These are phyloP conservation scores for Dryadomyces quercus-mongolicae DNA, from an alignment of 2,329 filamentous ascomycete species.

Conservation along the genomic window DNA sequence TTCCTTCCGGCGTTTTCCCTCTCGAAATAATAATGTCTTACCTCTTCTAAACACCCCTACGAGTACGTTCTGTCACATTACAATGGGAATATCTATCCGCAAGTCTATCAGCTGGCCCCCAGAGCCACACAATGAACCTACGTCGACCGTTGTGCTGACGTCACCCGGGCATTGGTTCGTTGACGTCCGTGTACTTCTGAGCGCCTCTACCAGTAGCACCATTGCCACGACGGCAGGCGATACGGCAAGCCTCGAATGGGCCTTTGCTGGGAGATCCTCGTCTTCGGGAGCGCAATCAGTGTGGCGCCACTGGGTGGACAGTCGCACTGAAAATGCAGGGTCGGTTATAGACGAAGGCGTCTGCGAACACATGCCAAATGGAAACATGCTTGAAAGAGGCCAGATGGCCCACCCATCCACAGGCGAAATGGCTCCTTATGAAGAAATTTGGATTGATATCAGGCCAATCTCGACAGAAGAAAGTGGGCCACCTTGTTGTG, in stretches of 20 bases:
- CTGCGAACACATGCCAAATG: constrained; percentile 32
- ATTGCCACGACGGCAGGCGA: constrained; percentile 5
- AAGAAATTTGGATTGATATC: constrained; percentile 49
- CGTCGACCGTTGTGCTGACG: constrained; percentile 52
- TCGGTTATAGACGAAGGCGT: constrained; percentile 40
- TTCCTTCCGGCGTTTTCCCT: no score
- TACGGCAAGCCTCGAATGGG: constrained; percentile 44
- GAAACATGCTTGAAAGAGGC: constrained; percentile 42
- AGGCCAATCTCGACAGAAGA: constrained; percentile 15
- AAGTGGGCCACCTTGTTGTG: constrained; percentile 13
- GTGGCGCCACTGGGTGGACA: constrained; percentile 52
- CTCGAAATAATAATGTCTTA: no score
- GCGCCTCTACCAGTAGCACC: not conserved
- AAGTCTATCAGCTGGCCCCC: constrained; percentile 48
- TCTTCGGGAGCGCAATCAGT: constrained; percentile 23
- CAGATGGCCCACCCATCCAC: constrained; percentile 46
- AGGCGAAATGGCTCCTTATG: constrained; percentile 40
- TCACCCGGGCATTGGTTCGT: constrained; percentile 45
- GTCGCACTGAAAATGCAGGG: constrained; percentile 26
- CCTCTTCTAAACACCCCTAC: not conserved
- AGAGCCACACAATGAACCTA: constrained; percentile 41
- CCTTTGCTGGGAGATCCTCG: constrained; percentile 44
- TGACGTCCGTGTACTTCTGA: constrained; percentile 42
- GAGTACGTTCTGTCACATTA: constrained; percentile 17
- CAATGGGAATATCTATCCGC: constrained; percentile 39